Conservation (phyloP, 345 rosid species). For the Ailanthus altissimus region DNA sequence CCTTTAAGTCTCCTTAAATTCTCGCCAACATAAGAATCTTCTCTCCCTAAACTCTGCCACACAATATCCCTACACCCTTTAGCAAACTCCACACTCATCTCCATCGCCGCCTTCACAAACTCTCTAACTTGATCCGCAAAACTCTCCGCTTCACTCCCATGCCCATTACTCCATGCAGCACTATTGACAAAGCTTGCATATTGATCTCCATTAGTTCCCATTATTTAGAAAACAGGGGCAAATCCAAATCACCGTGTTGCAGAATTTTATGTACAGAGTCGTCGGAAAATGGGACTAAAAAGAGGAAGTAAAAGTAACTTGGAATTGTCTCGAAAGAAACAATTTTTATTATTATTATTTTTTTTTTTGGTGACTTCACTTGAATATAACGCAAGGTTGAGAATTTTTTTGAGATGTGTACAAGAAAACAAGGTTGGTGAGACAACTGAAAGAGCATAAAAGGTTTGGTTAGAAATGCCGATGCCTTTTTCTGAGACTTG, state of each 20-base stretch:
- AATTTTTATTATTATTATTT: conserved; percentile 6
- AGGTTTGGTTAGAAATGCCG: not conserved
- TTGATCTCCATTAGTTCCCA: conserved; percentile 7
- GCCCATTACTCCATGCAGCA: conserved; percentile 14
- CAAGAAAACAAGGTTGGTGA: not conserved
- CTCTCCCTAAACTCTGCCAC: conserved; percentile 52
- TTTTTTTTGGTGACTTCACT: conserved; percentile 10
- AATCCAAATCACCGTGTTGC: not conserved
- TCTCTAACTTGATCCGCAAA: conserved; percentile 46
- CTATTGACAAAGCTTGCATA: not conserved
- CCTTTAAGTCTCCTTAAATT: conserved; percentile 39
- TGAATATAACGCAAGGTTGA: conserved; percentile 9
- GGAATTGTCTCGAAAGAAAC: not conserved
- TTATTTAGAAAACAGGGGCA: not conserved
- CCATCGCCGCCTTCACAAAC: conserved; percentile 52
- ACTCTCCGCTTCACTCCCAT: conserved; percentile 25
- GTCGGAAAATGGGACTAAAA: not conserved
- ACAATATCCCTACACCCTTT: conserved; percentile 66
- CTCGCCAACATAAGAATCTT: conserved; percentile 51
- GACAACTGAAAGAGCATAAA: not conserved
- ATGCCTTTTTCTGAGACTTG: not conserved
- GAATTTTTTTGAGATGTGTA: not conserved
- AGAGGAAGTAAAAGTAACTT: no score
- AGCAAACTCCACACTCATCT: conserved; percentile 59
- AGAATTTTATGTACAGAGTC: not conserved